Base-by-base conservation (phyloP, 2,329 filamentous ascomycete species). In the Conoideocrella luteorostrata region DNA sequence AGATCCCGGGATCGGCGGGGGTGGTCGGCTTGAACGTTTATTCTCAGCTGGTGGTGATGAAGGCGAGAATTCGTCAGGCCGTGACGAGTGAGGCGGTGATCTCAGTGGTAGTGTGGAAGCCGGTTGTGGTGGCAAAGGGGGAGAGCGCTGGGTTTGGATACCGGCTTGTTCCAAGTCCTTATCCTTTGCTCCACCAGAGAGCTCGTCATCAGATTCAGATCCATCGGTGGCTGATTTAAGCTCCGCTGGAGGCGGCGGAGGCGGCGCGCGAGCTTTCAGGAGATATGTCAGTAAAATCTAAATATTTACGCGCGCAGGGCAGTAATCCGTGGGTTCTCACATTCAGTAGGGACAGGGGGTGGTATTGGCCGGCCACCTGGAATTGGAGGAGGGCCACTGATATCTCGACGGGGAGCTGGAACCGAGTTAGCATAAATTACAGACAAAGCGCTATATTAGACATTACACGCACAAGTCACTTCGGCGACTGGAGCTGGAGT, bases 181-280 rank as follows among this genome's bases (percentile, higher is more conserved):
- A 40, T 70, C 64, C 51, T 65, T 61, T 55, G 74, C 58, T 56
- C 65, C 64, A 42, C 71, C 69, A 9, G 85, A 88, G 55, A 89
- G 69, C 62, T 96, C 91, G 60, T 96, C 90, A 54, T 94, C 90
- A 34, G 90, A 93, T 60, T 86, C 87, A 2, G 88, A 94, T 23
- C 88, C 89, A 48, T 84, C 76, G 46, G 82, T 88, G 36, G 81
- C 82, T 32, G 86, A 86, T 38, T 75, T 71, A 13, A 77, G 59
- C 34, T 70, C 69, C 28, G 74, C 67, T 30, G 76, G 67, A 40
- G 76, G 71, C 32, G 70, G 70, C 26, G 70, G 69, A 39, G 77
- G 78, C 2, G 73, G 69, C 36, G 83, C 79, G 39, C 83, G 84
- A 54, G 78, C 84, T 88, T 54, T 20, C 43, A 34, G 7, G 10